phyloP scores from a whole-genome alignment of 2,329 filamentous ascomycete species.

The Metarhizium anisopliae region DNA sequence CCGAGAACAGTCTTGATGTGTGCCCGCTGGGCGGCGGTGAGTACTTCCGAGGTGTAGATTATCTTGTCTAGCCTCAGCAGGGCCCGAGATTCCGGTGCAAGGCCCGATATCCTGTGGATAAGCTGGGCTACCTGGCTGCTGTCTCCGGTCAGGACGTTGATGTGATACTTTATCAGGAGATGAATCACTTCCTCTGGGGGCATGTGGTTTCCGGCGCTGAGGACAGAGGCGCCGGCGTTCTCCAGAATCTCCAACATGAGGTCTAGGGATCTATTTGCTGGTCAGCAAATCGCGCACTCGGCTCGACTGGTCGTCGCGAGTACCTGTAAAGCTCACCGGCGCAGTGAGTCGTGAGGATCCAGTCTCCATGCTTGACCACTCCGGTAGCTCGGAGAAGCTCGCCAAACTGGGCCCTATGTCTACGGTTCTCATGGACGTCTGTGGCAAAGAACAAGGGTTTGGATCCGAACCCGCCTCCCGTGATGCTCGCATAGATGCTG shows the following conservation, averaged over 20 bases:
- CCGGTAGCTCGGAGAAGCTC: slow-evolving; percentile 19
- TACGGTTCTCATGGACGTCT: slow-evolving; percentile 30
- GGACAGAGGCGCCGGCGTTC: slow-evolving; percentile 28
- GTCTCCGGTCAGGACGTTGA: slow-evolving; percentile 30
- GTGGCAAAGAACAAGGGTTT: slow-evolving; percentile 30
- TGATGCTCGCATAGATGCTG: slow-evolving; percentile 28
- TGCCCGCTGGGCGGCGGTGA: slow-evolving; percentile 22
- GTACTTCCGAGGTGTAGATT: slow-evolving; percentile 34
- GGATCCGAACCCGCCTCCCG: slow-evolving; percentile 27
- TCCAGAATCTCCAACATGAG: slow-evolving; percentile 30
- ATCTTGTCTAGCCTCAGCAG: slow-evolving; percentile 28
- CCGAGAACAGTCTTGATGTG: slow-evolving; percentile 22
- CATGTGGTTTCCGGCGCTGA: slow-evolving; percentile 26
- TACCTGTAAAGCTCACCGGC: slow-evolving; percentile 30
- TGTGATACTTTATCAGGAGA: slow-evolving; percentile 20
- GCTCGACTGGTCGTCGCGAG: neutral
- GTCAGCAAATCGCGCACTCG: neutral
- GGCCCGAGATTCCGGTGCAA: slow-evolving; percentile 11
- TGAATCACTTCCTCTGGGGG: slow-evolving; percentile 14
- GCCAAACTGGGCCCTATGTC: slow-evolving; percentile 26
- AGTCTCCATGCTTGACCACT: slow-evolving; percentile 25
- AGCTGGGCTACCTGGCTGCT: slow-evolving; percentile 28
- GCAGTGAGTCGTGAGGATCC: slow-evolving; percentile 28
- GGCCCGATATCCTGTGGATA: slow-evolving; percentile 23
- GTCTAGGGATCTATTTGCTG: slow-evolving; percentile 24